Conservation (phyloP, 1,284 basidiomycete genomes). For the Leccinum fallax region DNA sequence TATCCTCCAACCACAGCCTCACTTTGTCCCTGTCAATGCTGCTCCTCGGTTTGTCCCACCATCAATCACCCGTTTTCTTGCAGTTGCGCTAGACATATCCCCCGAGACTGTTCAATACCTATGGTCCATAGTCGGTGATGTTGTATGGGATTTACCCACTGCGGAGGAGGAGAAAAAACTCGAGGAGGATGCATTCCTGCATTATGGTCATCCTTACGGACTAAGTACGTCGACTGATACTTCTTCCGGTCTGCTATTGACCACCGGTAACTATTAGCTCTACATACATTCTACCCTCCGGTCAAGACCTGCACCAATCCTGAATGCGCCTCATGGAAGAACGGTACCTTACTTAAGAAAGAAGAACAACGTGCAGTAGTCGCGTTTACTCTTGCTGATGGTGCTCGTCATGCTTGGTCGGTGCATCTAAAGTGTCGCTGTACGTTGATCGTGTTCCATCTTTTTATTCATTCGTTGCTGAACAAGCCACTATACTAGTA, state of each 20-base stretch:
- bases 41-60: background rate
- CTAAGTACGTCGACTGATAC: background rate
- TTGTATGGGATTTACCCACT: too few species aligned
- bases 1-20: background rate
- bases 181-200: too few species aligned
- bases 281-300: background rate
- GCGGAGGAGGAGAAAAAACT: too few species aligned
- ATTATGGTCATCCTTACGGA: background rate
- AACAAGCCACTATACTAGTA: background rate
- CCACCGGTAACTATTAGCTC: background rate
- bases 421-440: slow-evolving; percentile 21
- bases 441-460: background rate
- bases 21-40: background rate
- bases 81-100: background rate
- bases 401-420: slow-evolving; percentile 26
- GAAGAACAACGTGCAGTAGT: slow-evolving; percentile 19
- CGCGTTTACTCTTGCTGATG: slow-evolving; percentile 21
- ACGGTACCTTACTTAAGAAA: slow-evolving; percentile 18
- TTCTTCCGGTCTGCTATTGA: background rate
- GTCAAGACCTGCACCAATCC: background rate
- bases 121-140: too few species aligned
- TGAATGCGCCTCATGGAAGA: background rate
- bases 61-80: background rate
- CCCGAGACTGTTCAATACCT: background rate
- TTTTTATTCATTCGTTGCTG: background rate